Base-by-base conservation (phyloP, 2,329 filamentous ascomycete genomes). In the Tolypocladium tundrense region DNA sequence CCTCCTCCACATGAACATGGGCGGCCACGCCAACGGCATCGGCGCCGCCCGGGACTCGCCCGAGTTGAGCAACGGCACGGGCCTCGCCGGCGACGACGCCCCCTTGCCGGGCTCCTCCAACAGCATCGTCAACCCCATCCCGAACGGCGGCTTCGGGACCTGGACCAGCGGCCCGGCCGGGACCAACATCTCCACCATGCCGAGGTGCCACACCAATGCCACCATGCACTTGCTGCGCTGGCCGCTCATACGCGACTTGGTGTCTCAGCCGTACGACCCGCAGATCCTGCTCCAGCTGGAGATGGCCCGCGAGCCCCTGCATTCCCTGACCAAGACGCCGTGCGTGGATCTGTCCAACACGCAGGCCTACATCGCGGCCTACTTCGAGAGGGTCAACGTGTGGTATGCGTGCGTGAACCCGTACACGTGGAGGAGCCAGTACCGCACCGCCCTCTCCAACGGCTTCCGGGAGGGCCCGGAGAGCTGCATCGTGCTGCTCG, bases 371-470 rank as follows among this genome's bases (percentile, higher is more conserved):
- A 87, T 90, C 45, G 85, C 88, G 67, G 86, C 89, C 1, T 93
- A 90, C 70, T 94, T 93, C 66, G 85, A 88, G 59, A 80, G 87
- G 48, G 90, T 91, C 60, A 93, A 93, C 63, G 80, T 91, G 3
- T 93, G 90, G 87, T 93, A 93, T 66, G 89, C 90, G 11, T 91
- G 88, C 64, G 88, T 94, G 40, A 92, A 91, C 68, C 89, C 89
- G 1, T 89, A 89, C 69, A 88, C 85, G 1, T 94, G 90, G 89
- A 79, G 82, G 48, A 84, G 80, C 60, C 87, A 91, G 68, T 92
- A 92, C 68, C 83, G 86, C 35, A 87, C 81, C 5, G 90, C 90
- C 0, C 78, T 91, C 8, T 87, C 87, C 2, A 87, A 87, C 63
- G 86, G 87, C 1, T 92, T 93, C 64, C 82, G 87, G 42, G 87